Percentiles rank a stretch among this genome's conserved stretches.
Conservation (phyloP, 192 early-diverging fungal genomes). For the Podila horticola region DNA sequence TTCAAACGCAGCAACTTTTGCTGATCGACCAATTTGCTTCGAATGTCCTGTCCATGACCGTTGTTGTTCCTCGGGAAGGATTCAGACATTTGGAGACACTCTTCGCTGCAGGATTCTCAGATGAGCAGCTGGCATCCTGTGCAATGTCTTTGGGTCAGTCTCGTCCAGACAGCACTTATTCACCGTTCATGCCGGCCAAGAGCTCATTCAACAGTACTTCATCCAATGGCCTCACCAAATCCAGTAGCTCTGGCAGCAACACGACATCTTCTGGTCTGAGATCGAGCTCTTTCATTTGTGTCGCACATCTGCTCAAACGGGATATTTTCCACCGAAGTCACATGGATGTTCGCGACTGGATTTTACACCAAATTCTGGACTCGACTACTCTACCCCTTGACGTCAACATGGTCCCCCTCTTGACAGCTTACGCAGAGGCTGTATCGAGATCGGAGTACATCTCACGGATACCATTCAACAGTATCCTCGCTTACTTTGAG, state of each 20-base stretch:
- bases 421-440: slow-evolving; percentile 33
- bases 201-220: background rate
- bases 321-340: slow-evolving; percentile 32
- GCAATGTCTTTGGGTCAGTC: slow-evolving; percentile 28
- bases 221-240: background rate
- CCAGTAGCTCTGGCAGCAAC: background rate
- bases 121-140: slow-evolving; percentile 28
- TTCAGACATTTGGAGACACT: slow-evolving; percentile 28
- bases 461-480: slow-evolving; percentile 33
- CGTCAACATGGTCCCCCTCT: slow-evolving; percentile 41
- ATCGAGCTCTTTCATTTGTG: slow-evolving; percentile 29
- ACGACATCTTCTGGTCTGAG: slow-evolving; percentile 10
- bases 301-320: slow-evolving; percentile 27
- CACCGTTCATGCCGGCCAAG: background rate
- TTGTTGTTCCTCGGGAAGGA: slow-evolving; percentile 32
- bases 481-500: slow-evolving; percentile 22
- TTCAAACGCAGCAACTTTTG: slow-evolving; percentile 25
- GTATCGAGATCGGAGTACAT: slow-evolving; percentile 27
- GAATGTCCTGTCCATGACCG: slow-evolving; percentile 26
- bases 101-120: slow-evolving; percentile 19
- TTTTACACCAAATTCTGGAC: slow-evolving; percentile 29
- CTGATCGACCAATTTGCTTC: slow-evolving; percentile 42
- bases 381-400: slow-evolving; percentile 34
- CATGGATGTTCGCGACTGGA: slow-evolving; percentile 36
- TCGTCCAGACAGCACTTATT: too few species aligned